phyloP scores from a whole-genome alignment of 2,329 filamentous ascomycete genomes.

The Thelonectria blattea region DNA sequence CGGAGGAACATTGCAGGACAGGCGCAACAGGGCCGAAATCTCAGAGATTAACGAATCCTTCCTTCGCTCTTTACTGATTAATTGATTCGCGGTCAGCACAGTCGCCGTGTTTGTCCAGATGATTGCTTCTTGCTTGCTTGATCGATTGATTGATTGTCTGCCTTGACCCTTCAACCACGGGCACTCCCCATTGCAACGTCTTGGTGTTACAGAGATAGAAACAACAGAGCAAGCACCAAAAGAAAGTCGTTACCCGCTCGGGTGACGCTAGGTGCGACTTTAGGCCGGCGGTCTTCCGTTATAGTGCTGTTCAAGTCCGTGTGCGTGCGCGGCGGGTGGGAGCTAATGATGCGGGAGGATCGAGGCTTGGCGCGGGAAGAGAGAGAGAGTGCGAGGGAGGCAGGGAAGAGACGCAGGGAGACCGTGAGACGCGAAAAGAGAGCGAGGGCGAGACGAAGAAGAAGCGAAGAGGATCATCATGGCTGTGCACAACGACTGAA shows the following conservation, averaged over 20 bases:
- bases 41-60: too few species aligned
- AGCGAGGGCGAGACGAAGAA: too few species aligned
- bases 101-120: too few species aligned
- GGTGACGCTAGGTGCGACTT: neutral
- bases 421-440: neutral
- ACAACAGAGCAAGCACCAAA: neutral
- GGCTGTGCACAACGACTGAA: too few species aligned
- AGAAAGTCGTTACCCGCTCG: neutral
- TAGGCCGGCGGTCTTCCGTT: neutral
- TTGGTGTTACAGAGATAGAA: neutral
- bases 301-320: neutral
- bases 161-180: neutral
- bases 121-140: too few species aligned
- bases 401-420: neutral
- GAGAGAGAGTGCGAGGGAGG: neutral
- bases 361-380: conserved; percentile 2
- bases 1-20: neutral
- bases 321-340: conserved; percentile 12
- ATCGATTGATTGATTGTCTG: too few species aligned
- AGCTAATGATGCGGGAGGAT: conserved; percentile 9
- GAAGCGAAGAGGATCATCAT: too few species aligned
- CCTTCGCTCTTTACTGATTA: too few species aligned
- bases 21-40: neutral
- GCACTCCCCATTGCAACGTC: neutral
- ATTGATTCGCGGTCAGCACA: too few species aligned